Percentiles rank a stretch among this genome's conserved stretches.
These are phyloP conservation scores for Suillus subalutaceus DNA, from an alignment of 768 basidiomycete species.

Conservation along the genomic window DNA sequence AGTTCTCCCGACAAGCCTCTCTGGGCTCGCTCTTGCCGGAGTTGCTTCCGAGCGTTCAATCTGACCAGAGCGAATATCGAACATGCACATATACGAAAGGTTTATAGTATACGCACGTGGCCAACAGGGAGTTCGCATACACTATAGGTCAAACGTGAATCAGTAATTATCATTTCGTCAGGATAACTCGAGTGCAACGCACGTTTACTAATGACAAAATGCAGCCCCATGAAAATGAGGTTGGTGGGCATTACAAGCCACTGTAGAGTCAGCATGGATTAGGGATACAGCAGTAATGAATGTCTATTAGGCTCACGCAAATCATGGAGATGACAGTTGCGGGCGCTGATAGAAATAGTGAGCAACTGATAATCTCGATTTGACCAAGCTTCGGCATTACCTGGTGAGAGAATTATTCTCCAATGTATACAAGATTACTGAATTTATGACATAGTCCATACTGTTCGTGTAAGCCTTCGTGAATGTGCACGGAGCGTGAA, in stretches of 20 bases:
- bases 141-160: slow-evolving; percentile 29
- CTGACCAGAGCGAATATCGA: slow-evolving; percentile 20
- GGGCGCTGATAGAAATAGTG: slow-evolving; percentile 32
- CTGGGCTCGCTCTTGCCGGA: slow-evolving; percentile 31
- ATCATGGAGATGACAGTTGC: slow-evolving; percentile 45
- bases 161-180: slow-evolving; percentile 1
- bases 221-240: slow-evolving; percentile 54
- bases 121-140: slow-evolving; percentile 55
- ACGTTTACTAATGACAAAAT: slow-evolving; percentile 58
- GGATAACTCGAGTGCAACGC: slow-evolving; percentile 10
- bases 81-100: neutral
- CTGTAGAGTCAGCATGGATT: slow-evolving; percentile 20
- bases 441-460: slow-evolving; percentile 49
- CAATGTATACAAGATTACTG: slow-evolving; percentile 52
- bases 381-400: slow-evolving; percentile 22
- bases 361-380: neutral
- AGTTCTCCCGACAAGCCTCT: slow-evolving; percentile 34
- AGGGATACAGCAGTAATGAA: neutral
- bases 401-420: slow-evolving; percentile 56
- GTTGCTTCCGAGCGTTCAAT: slow-evolving; percentile 40
- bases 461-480: slow-evolving; percentile 24
- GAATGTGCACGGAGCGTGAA: neutral
- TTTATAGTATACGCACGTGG: slow-evolving; percentile 33
- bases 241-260: slow-evolving; percentile 52
- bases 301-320: slow-evolving; percentile 36